phyloP scores from a whole-genome alignment of 495 filamentous ascomycete genomes.

The Cudoniella acicularis region DNA sequence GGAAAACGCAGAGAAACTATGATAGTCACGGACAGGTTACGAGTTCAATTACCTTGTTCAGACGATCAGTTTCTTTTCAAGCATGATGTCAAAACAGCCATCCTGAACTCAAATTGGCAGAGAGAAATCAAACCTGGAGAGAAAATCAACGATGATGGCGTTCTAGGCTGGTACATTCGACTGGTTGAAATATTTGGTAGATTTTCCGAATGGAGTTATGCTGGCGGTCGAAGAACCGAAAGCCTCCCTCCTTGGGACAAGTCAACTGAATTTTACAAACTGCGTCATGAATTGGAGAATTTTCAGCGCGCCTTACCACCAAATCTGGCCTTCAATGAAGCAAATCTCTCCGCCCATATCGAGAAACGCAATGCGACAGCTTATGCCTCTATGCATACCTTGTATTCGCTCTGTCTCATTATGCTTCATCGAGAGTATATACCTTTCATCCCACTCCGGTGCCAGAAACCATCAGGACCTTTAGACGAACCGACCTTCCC shows the following conservation, averaged over 20 bases:
- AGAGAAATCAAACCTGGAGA: slow-evolving; percentile 10
- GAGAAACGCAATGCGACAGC: slow-evolving; percentile 68
- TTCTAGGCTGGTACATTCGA: slow-evolving; percentile 72
- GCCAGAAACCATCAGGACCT: slow-evolving; percentile 64
- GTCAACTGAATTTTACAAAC: slow-evolving; percentile 57
- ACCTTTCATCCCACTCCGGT: slow-evolving; percentile 74
- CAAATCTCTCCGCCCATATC: slow-evolving; percentile 79
- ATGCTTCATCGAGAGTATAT: slow-evolving; percentile 79
- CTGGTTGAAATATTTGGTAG: slow-evolving; percentile 76
- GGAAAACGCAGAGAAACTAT: slow-evolving; percentile 71
- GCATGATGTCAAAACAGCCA: slow-evolving; percentile 59
- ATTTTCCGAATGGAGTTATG: slow-evolving; percentile 71
- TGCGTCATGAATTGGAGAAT: slow-evolving; percentile 55
- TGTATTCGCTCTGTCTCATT: slow-evolving; percentile 72
- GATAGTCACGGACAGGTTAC: slow-evolving; percentile 62
- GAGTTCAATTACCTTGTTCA: slow-evolving; percentile 63
- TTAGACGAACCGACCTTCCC: slow-evolving; percentile 67
- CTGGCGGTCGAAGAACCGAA: slow-evolving; percentile 60
- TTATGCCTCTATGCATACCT: slow-evolving; percentile 75
- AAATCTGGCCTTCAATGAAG: slow-evolving; percentile 64
- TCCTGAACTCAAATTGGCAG: slow-evolving; percentile 29
- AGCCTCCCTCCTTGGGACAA: slow-evolving; percentile 57
- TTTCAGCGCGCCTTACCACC: slow-evolving; percentile 67
- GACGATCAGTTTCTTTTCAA: slow-evolving; percentile 65
- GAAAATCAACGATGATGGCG: slow-evolving; percentile 60